These are phyloP conservation scores for Sporobolomyces phaffii DNA, from an alignment of 768 basidiomycete genomes.

Conservation along the genomic window DNA sequence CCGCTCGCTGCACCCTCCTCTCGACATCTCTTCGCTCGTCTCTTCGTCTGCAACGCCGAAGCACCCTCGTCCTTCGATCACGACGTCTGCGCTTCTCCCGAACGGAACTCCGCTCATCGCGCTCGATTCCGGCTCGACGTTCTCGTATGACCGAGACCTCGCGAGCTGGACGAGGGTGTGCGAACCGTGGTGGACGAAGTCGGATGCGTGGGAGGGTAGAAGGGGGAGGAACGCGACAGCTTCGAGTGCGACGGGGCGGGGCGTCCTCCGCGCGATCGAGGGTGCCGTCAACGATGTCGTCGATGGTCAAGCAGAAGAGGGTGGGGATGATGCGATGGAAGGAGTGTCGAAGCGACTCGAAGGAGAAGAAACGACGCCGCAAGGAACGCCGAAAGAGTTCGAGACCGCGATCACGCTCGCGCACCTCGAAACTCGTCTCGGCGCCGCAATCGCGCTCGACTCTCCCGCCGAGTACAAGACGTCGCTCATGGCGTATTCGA, in stretches of 20 bases:
- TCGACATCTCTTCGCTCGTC: slow-evolving; percentile 60
- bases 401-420: slow-evolving; percentile 66
- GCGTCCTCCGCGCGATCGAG: slow-evolving; percentile 38
- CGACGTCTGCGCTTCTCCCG: slow-evolving; percentile 62
- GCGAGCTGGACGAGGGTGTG: slow-evolving; percentile 67
- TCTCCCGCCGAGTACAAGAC: slow-evolving; percentile 80
- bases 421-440: slow-evolving; percentile 76
- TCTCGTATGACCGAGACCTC: slow-evolving; percentile 68
- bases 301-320: background rate
- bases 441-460: slow-evolving; percentile 66
- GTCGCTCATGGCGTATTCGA: slow-evolving; percentile 68
- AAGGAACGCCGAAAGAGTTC: slow-evolving; percentile 21
- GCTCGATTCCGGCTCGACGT: slow-evolving; percentile 68
- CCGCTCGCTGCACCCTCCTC: slow-evolving; percentile 60
- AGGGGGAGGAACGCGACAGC: slow-evolving; percentile 26
- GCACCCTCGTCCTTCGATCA: slow-evolving; percentile 49
- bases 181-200: slow-evolving; percentile 79
- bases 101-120: slow-evolving; percentile 74
- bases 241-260: slow-evolving; percentile 7
- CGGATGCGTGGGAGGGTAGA: slow-evolving; percentile 73
- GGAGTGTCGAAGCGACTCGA: background rate
- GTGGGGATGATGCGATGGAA: background rate
- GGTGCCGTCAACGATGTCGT: slow-evolving; percentile 41
- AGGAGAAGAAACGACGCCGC: background rate
- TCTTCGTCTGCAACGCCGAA: slow-evolving; percentile 52